Evolutionary conservation across 2,329 filamentous ascomycete genomes (phyloP).

Genomic region (Penicillium sp.): DNA sequence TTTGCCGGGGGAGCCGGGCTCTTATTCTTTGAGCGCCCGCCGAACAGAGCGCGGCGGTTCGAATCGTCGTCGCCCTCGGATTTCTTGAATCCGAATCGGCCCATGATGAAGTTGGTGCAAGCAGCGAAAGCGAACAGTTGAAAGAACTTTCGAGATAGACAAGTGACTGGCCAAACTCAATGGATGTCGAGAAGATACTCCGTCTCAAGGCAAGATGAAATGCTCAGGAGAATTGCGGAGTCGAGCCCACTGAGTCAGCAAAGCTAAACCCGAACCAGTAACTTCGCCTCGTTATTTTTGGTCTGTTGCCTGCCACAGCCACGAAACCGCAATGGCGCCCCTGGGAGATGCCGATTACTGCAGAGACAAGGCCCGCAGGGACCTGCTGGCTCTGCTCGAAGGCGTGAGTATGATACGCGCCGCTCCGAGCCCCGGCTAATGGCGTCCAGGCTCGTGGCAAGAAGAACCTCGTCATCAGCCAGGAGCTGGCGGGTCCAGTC

Average conservation of each 20-base stretch:
- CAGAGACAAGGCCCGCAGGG: conserved; percentile 63
- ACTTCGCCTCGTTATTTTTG: conserved; percentile 22
- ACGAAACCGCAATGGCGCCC: conserved; percentile 19
- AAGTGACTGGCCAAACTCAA: no score
- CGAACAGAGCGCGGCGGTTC: conserved; percentile 55
- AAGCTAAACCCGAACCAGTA: conserved; percentile 18
- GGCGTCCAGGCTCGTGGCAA: conserved; percentile 79
- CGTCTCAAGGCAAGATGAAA: background rate
- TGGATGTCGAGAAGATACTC: no score
- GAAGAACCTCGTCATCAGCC: conserved; percentile 95
- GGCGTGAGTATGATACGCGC: conserved; percentile 63
- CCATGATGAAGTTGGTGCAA: conserved; percentile 21
- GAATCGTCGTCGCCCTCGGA: conserved; percentile 48
- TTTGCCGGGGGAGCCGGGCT: conserved; percentile 48
- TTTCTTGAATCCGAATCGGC: conserved; percentile 51
- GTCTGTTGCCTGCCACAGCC: conserved; percentile 19
- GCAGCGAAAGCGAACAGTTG: background rate
- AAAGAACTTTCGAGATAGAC: no score
- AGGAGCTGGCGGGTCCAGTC: conserved; percentile 79
- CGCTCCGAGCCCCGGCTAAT: conserved; percentile 16
- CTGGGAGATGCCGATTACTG: conserved; percentile 42
- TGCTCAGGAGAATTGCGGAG: background rate
- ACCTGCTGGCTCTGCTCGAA: conserved; percentile 86
- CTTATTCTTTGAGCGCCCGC: conserved; percentile 51
- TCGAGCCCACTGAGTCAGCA: conserved; percentile 11